Percentiles rank a stretch among this genome's conserved stretches.
These are phyloP conservation scores for Simmondsia chinensis DNA, from an alignment of 148 eudicot genomes.

Conservation along the genomic window DNA sequence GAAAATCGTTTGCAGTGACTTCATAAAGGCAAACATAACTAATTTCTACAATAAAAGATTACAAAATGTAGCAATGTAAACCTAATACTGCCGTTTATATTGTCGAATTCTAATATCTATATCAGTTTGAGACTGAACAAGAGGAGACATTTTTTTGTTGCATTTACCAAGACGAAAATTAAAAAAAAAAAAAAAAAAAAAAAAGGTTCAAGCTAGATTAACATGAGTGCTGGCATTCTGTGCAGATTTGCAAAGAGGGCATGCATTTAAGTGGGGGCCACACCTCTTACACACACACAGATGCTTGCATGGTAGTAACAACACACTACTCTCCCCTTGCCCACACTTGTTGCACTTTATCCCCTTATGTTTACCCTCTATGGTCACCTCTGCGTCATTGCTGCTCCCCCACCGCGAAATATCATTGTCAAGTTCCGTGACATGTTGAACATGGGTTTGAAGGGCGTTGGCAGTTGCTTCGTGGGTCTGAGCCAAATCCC, in stretches of 20 bases:
- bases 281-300: slow-evolving; percentile 70
- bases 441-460: slow-evolving; percentile 46
- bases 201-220: slow-evolving; percentile 48
- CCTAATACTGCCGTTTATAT: too few relatives aligned
- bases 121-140: too few relatives aligned
- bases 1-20: too few relatives aligned
- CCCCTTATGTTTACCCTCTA: slow-evolving; percentile 5
- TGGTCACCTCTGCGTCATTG: slow-evolving; percentile 6
- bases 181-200: too few relatives aligned
- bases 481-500: slow-evolving; percentile 71
- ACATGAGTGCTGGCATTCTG: slow-evolving; percentile 65
- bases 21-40: too few relatives aligned
- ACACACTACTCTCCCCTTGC: slow-evolving; percentile 51
- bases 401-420: slow-evolving; percentile 78
- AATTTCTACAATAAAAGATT: too few relatives aligned
- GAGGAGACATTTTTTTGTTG: too few relatives aligned
- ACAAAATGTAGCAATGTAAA: too few relatives aligned
- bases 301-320: slow-evolving; percentile 80
- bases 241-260: slow-evolving; percentile 60
- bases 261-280: slow-evolving; percentile 47
- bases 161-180: too few relatives aligned
- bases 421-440: slow-evolving; percentile 54
- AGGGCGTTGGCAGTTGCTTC: slow-evolving; percentile 74
- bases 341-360: slow-evolving; percentile 62
- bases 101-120: too few relatives aligned